These are phyloP conservation scores for Cordia subcordata DNA, from an alignment of 257 asterid species.

Conservation along the genomic window DNA sequence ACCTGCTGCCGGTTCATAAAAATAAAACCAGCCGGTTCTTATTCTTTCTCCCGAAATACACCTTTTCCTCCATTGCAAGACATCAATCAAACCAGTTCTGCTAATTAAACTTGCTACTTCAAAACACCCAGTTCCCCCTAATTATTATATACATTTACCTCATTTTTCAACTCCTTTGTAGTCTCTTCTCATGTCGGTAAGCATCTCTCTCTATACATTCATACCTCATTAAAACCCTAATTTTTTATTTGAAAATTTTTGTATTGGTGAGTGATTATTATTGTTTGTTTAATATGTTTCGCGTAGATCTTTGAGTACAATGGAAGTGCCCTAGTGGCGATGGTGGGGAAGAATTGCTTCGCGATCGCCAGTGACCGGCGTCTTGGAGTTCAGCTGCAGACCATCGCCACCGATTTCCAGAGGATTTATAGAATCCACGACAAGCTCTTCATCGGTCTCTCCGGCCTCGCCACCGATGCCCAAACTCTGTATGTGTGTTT, in stretches of 20 bases:
- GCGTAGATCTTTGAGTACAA: slow-evolving; percentile 91
- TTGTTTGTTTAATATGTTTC: slow-evolving; percentile 5
- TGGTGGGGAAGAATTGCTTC: slow-evolving; percentile 94
- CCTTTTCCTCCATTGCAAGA: no score
- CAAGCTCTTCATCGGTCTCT: slow-evolving; percentile 77
- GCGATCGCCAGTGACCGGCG: slow-evolving; percentile 94
- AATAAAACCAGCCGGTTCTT: no score
- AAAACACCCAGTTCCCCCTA: not conserved
- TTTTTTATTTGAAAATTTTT: not conserved
- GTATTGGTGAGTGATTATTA: not conserved
- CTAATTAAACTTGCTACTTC: not conserved
- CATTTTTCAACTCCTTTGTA: not conserved
- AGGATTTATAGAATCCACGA: slow-evolving; percentile 72
- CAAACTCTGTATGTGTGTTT: slow-evolving; percentile 61
- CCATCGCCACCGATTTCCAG: slow-evolving; percentile 83
- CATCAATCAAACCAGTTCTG: no score
- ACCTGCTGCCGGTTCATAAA: no score
- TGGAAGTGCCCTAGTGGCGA: slow-evolving; percentile 94
- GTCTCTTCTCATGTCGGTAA: slow-evolving; percentile 44
- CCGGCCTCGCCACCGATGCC: slow-evolving; percentile 87
- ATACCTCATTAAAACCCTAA: slow-evolving; percentile 14
- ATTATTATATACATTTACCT: no score
- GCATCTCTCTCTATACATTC: slow-evolving; percentile 11
- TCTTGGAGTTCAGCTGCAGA: slow-evolving; percentile 91
- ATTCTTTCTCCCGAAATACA: no score